Evolutionary conservation across 1,284 basidiomycete species (phyloP), one percentile per base, ranked within the genome.

Genomic region (Ustilago shanxiensis): DNA sequence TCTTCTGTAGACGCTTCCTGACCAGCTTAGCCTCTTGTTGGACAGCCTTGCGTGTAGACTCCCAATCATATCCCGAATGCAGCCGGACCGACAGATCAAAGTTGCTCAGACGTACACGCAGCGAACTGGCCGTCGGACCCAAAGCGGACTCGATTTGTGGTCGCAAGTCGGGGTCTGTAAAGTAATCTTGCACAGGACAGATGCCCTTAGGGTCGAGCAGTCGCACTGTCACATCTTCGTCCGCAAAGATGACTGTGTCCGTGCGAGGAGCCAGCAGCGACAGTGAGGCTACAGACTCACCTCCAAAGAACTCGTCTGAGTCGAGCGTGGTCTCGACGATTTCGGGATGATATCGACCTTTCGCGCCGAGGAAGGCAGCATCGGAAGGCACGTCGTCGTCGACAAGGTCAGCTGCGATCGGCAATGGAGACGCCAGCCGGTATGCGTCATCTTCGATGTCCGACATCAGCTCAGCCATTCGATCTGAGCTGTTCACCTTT

Each of bases 381-480:
- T 98, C 95, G 18, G 89, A 92, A 0, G 95, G 95, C 13, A 98
- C 88, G 83, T 98, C 95, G 82, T 98, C 96, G 47, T 89, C 88
- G 53, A 98, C 92, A 90, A 98, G 91, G 86, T 98, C 95, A 3
- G 93, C 91, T 4, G 91, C 89, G 5, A 91, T 90, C 7, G 87
- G 81, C 72, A 94, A 44, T 16, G 74, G 91, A 0, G 93, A 92
- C 7, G 91, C 85, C 24, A 88, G 88, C 55, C 88, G 89, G 87
- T 97, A 98, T 0, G 95, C 93, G 39, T 92, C 86, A 64, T 95
- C 92, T 66, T 97, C 95, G 28, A 98, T 87, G 18, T 93, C 93
- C 60, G 90, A 93, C 44, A 65, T 51, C 13, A 82, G 51, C 29
- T 63, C 63, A 0, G 65, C 68, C 62, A 66, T 69, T 31, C 56